Evolutionary conservation across 768 basidiomycete species (phyloP).

Genomic region (Termitomyces sp.): DNA sequence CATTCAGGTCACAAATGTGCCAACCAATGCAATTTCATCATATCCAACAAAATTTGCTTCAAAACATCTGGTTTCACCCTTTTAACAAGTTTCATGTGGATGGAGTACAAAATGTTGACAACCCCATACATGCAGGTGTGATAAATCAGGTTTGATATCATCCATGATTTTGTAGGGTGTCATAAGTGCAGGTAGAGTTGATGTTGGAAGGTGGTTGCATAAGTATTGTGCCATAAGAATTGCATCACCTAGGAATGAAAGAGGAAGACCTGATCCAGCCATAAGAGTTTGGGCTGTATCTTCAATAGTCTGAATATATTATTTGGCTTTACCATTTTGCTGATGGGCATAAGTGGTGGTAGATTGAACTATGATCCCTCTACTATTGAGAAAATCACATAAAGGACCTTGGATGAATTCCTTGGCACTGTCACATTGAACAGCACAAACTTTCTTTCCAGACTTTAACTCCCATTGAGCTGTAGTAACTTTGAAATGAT

Average conservation of each 20-base stretch:
- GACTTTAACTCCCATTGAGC: constrained; percentile 7
- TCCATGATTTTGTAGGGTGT: constrained; percentile 19
- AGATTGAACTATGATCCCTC: constrained; percentile 21
- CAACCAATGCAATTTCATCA: not conserved
- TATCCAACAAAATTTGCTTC: constrained; percentile 23
- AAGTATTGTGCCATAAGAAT: constrained; percentile 19
- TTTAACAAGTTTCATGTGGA: constrained; percentile 15
- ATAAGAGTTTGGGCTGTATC: constrained; percentile 22
- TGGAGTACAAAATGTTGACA: constrained; percentile 20
- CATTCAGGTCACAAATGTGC: not conserved
- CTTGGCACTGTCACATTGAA: constrained; percentile 19
- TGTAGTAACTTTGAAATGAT: not conserved
- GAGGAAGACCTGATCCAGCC: constrained; percentile 19
- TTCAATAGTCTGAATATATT: constrained; percentile 24
- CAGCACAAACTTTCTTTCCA: constrained; percentile 3
- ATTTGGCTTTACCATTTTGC: constrained; percentile 30
- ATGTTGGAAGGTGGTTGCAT: constrained; percentile 21
- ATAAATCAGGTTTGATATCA: constrained; percentile 22
- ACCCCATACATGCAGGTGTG: constrained; percentile 26
- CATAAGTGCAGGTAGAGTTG: constrained; percentile 16
- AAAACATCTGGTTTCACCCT: constrained; percentile 13
- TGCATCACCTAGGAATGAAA: constrained; percentile 23
- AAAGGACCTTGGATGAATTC: constrained; percentile 14
- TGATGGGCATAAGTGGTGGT: constrained; percentile 28
- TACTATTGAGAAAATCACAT: not conserved